These are phyloP conservation scores for Verticillium tricorpus DNA, from an alignment of 2,329 filamentous ascomycete genomes.

Conservation along the genomic window DNA sequence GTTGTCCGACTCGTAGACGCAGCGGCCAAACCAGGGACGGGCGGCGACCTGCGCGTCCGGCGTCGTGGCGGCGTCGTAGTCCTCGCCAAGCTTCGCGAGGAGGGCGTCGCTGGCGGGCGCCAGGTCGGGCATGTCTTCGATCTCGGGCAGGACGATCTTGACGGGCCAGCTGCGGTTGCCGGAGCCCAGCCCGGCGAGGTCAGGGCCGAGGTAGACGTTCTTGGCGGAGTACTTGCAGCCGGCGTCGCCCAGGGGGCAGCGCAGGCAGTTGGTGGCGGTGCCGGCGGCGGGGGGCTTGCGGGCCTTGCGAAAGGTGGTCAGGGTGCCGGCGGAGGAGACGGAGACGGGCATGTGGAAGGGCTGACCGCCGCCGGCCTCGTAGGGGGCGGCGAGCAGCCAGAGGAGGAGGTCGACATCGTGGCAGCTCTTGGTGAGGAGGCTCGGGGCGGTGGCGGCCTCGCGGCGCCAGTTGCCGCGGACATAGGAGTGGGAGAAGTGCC, in stretches of 20 bases:
- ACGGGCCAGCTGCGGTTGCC: slow-evolving; percentile 78
- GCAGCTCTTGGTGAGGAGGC: slow-evolving; percentile 88
- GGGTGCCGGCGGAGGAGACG: slow-evolving; percentile 69
- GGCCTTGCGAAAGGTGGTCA: slow-evolving; percentile 72
- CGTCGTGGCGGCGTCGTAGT: slow-evolving; percentile 43
- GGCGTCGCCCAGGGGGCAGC: slow-evolving; percentile 64
- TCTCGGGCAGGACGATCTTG: slow-evolving; percentile 84
- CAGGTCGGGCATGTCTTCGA: slow-evolving; percentile 63
- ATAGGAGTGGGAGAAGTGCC: slow-evolving; percentile 90
- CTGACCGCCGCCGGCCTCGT: slow-evolving; percentile 32
- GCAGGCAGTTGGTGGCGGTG: slow-evolving; percentile 78
- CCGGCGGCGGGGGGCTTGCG: slow-evolving; percentile 75
- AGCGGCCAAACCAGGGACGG: slow-evolving; percentile 83
- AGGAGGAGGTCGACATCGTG: slow-evolving; percentile 92
- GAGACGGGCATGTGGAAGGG: slow-evolving; percentile 68
- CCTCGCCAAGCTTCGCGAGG: slow-evolving; percentile 40
- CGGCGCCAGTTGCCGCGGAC: slow-evolving; percentile 94
- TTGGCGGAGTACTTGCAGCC: slow-evolving; percentile 83
- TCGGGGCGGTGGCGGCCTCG: slow-evolving; percentile 70
- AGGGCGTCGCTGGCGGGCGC: slow-evolving; percentile 35
- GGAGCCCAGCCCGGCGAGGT: slow-evolving; percentile 53
- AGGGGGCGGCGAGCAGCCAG: slow-evolving; percentile 81
- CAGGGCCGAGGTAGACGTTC: slow-evolving; percentile 71
- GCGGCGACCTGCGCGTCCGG: slow-evolving; percentile 41
- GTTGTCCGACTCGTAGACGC: slow-evolving; percentile 90